These are phyloP conservation scores for Salix suchowensis DNA, from an alignment of 345 rosid species.

Conservation along the genomic window DNA sequence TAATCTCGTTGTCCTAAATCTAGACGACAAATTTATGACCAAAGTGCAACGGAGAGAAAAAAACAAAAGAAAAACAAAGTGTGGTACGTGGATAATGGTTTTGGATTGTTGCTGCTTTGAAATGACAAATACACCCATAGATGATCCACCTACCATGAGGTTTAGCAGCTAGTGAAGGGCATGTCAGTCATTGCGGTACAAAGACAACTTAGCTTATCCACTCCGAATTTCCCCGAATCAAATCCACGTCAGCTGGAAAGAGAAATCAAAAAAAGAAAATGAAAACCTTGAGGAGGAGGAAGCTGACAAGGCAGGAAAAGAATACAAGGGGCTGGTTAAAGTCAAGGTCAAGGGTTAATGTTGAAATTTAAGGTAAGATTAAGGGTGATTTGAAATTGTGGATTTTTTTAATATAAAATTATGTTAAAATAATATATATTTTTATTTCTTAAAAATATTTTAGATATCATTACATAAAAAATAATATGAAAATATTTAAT, in stretches of 20 bases:
- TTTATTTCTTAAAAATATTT: too few species aligned
- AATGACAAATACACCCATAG: not conserved
- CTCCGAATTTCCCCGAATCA: not conserved
- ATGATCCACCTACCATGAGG: not conserved
- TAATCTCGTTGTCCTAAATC: not conserved
- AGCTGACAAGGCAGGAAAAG: too few species aligned
- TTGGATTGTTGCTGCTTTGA: not conserved
- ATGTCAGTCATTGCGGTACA: not conserved
- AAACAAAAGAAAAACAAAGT: not conserved
- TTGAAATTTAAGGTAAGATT: too few species aligned
- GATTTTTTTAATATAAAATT: too few species aligned
- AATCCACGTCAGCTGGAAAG: constrained; percentile 21
- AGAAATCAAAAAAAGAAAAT: not conserved
- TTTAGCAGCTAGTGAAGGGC: not conserved
- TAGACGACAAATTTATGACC: not conserved
- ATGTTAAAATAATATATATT: too few species aligned
- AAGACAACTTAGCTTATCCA: constrained; percentile 14
- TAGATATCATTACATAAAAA: too few species aligned
- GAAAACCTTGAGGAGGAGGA: too few species aligned
- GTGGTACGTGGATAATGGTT: not conserved
- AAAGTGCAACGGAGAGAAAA: not conserved
- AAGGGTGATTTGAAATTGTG: too few species aligned
- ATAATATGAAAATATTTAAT: too few species aligned
- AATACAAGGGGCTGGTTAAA: too few species aligned
- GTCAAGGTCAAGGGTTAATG: not conserved